Percentiles rank a stretch among this genome's conserved stretches.
These are phyloP conservation scores for Allium fistulosum DNA, from an alignment of 106 monocot species.

Conservation along the genomic window DNA sequence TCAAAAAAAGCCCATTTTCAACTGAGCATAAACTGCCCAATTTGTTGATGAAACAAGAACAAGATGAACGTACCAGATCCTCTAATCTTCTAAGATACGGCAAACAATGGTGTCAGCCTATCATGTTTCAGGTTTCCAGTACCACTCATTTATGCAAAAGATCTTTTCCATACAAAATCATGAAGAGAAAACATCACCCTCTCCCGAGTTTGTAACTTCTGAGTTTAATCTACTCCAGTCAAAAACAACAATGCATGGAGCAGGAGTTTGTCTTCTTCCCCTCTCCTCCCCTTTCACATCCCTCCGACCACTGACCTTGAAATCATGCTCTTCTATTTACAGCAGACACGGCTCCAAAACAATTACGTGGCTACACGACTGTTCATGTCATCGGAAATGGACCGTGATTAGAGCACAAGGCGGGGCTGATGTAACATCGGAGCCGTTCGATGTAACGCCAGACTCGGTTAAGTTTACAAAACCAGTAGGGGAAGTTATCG, in stretches of 20 bases:
- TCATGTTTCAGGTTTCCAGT: background rate
- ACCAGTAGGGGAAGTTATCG: background rate
- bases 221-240: background rate
- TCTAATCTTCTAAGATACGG: background rate
- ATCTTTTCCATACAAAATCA: background rate
- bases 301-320: background rate
- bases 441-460: constrained; percentile 7
- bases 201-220: background rate
- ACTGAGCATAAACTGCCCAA: background rate
- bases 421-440: constrained; percentile 27
- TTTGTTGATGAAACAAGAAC: background rate
- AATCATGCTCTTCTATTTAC: background rate
- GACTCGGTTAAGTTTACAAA: constrained; percentile 12
- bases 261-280: constrained; percentile 16
- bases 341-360: too few species aligned
- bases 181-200: background rate
- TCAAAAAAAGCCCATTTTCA: background rate
- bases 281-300: constrained; percentile 18
- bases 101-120: background rate
- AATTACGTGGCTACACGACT: background rate
- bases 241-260: constrained; percentile 13
- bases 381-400: background rate
- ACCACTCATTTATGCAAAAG: constrained; percentile 4
- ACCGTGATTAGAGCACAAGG: background rate
- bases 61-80: background rate